Percentiles rank a stretch among this genome's conserved stretches.
phyloP scores from a whole-genome alignment of 225 moss, liverwort and hornwort genomes.

The Bryum argenteum region DNA sequence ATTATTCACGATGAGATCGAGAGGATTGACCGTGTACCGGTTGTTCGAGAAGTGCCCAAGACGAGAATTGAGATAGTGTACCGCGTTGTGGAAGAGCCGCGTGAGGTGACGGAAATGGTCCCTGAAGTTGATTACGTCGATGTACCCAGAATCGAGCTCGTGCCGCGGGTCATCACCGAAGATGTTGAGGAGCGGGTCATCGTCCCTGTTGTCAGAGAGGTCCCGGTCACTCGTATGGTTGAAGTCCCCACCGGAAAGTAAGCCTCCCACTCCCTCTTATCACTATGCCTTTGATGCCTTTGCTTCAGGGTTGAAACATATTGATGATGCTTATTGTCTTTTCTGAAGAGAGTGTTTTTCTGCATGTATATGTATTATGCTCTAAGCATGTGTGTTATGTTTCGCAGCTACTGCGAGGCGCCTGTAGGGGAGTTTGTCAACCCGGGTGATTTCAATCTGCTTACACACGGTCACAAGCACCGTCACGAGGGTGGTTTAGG shows the following conservation, averaged over 20 bases:
- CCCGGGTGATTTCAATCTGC: conserved; percentile 67
- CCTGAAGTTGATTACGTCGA: conserved; percentile 49
- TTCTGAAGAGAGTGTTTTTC: too few species aligned
- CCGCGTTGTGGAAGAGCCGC: conserved; percentile 56
- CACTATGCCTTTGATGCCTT: background rate
- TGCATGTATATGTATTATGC: too few species aligned
- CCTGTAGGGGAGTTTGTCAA: conserved; percentile 66
- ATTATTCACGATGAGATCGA: conserved; percentile 60
- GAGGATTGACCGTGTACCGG: conserved; percentile 54
- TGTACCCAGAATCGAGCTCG: conserved; percentile 50
- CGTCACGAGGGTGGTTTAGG: conserved; percentile 12
- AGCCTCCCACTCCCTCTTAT: background rate
- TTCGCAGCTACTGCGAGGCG: conserved; percentile 58
- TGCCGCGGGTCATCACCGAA: conserved; percentile 63
- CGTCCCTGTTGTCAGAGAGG: conserved; percentile 59
- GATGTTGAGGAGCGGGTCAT: conserved; percentile 54
- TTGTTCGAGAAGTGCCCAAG: conserved; percentile 50
- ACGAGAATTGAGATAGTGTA: conserved; percentile 51
- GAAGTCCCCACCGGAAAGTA: conserved; percentile 62
- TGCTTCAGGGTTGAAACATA: too few species aligned
- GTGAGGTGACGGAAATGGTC: conserved; percentile 57
- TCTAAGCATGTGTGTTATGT: background rate
- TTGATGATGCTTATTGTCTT: too few species aligned
- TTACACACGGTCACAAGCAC: conserved; percentile 37
- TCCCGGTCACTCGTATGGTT: conserved; percentile 51